phyloP scores from a whole-genome alignment of 352 stramenopile species.

The Pythium aquatile region DNA sequence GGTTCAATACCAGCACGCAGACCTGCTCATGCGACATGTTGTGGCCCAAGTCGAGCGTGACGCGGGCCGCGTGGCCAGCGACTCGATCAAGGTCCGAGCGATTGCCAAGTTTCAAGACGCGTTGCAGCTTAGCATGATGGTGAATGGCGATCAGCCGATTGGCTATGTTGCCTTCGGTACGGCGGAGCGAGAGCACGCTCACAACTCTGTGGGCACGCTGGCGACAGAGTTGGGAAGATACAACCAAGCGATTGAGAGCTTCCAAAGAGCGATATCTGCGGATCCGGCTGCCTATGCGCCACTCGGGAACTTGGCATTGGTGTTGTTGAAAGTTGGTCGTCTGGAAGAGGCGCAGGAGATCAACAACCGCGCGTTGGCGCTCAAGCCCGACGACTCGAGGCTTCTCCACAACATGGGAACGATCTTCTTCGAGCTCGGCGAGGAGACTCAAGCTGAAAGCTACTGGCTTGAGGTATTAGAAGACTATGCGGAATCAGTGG shows the following conservation, averaged over 20 bases:
- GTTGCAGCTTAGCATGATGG: background rate
- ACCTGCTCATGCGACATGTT: constrained; percentile 9
- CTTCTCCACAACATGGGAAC: constrained; percentile 34
- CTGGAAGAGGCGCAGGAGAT: constrained; percentile 15
- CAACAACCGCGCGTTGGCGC: constrained; percentile 19
- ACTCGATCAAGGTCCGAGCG: background rate
- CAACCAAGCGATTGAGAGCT: constrained; percentile 12
- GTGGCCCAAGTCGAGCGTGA: background rate
- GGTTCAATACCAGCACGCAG: constrained; percentile 18
- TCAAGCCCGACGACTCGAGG: constrained; percentile 17
- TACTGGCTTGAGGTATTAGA: constrained; percentile 19
- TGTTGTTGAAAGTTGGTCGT: constrained; percentile 10
- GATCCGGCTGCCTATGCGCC: constrained; percentile 21
- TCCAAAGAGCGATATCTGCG: constrained; percentile 12
- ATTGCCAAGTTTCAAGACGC: constrained; percentile 16
- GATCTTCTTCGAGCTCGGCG: constrained; percentile 12
- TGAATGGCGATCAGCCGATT: background rate
- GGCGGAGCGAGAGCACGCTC: constrained; percentile 15
- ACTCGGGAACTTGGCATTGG: constrained; percentile 26
- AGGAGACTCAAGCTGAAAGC: constrained; percentile 9
- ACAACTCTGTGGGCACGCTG: constrained; percentile 34
- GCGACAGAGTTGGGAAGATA: constrained; percentile 12
- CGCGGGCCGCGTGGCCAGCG: background rate
- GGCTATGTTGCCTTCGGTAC: background rate
- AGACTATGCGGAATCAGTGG: constrained; percentile 3